Conservation (phyloP, 1,139 yeast species). For the Saccharomyces hybrid region DNA sequence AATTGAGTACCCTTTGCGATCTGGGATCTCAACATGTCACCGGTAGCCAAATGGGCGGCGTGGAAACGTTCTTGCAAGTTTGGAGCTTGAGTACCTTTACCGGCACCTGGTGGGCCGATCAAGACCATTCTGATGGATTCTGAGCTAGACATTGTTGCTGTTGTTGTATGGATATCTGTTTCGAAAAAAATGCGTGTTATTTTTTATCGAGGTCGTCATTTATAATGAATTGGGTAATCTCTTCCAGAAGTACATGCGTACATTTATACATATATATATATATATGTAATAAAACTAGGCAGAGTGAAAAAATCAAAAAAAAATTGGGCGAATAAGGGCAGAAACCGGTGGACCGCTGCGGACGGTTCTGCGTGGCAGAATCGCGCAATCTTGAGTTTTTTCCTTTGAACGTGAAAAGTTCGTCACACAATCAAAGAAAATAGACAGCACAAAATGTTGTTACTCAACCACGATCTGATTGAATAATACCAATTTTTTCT, state of each 20-base stretch:
- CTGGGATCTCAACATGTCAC: constrained; percentile 98
- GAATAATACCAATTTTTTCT: too few species aligned
- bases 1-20: constrained; percentile 85
- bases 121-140: constrained; percentile 90
- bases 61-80: constrained; percentile 89
- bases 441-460: not conserved
- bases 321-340: not conserved
- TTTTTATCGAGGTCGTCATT: not conserved
- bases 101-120: constrained; percentile 99
- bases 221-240: not conserved
- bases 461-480: too few species aligned
- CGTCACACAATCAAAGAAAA: not conserved
- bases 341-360: not conserved
- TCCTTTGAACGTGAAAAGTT: not conserved
- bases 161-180: constrained; percentile 7
- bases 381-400: constrained; percentile 1
- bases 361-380: not conserved
- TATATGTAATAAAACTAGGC: not conserved
- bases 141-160: constrained; percentile 24
- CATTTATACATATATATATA: not conserved
- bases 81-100: constrained; percentile 99
- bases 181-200: not conserved
- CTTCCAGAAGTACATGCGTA: not conserved
- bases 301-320: not conserved
- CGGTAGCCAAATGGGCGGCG: constrained; percentile 97